Evolutionary conservation across 768 basidiomycete species (phyloP), one percentile per base, ranked within the genome.

Genomic region (Cystofilobasidium ferigula): DNA sequence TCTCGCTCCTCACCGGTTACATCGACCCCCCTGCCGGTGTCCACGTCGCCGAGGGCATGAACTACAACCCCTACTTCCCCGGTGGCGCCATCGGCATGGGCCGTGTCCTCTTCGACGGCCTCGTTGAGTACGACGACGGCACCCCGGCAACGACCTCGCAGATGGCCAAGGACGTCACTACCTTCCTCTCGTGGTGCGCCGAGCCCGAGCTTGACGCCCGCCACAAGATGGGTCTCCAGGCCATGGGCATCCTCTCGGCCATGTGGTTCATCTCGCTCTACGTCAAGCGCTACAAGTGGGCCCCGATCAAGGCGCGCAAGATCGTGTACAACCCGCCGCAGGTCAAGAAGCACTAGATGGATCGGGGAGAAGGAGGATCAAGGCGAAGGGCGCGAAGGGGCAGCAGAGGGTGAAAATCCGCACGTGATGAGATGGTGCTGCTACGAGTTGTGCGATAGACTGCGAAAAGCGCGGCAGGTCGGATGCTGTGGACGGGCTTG

Each of bases 61-160:
- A 67, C 60, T 70, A 62, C 63, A 77, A 77, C 74, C 76, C 78
- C 62, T 77, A 70, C 69, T 99, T 99, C 87, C 94, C 94, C 47
- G 92, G 95, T 62, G 94, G 93, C 73, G 92, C 92, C 70, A 97
- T 98, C 68, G 88, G 89, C 74, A 99, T 99, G 95, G 92, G 90
- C 60, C 89, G 94, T 74, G 84, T 97, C 40, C 79, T 98, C 70
- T 98, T 88, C 75, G 95, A 98, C 73, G 93, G 90, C 43, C 77
- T 98, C 53, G 94, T 98, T 64, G 95, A 99, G 77, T 99, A 88
- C 76, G 88, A 89, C 0, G 95, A 99, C 75, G 91, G 88, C 57
- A 98, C 95, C 4, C 92, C 95, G 18, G 89, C 94, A 16, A 99
- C 95, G 57, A 86, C 91, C 8, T 88, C 90, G 7, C 95, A 99